Conservation (phyloP, 495 filamentous ascomycete species). For the Pseudomonodictys pantanalensis region DNA sequence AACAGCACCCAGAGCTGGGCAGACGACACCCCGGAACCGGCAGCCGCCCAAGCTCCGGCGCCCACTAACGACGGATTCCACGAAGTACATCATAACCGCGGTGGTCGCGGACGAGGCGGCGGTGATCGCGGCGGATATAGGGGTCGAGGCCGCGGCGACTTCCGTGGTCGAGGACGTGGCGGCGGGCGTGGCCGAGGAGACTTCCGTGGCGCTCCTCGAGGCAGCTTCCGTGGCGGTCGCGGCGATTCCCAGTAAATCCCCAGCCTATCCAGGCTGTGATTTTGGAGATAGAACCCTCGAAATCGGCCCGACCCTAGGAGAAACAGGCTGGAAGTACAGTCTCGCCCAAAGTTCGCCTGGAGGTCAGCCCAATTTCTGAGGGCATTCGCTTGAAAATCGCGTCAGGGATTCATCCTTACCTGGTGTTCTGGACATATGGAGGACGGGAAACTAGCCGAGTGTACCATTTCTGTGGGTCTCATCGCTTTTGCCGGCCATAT, state of each 20-base stretch:
- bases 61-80: conserved; percentile 64
- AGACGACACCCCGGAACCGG: conserved; percentile 49
- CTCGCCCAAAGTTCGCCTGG: no score
- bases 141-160: conserved; percentile 34
- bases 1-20: conserved; percentile 62
- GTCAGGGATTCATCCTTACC: no score
- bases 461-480: conserved; percentile 13
- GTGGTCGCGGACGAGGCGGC: conserved; percentile 41
- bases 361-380: no score
- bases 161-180: conserved; percentile 38
- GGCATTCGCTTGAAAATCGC: no score
- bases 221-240: conserved; percentile 29
- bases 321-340: no score
- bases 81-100: conserved; percentile 55
- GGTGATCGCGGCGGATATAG: conserved; percentile 32
- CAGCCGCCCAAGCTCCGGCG: conserved; percentile 37
- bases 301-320: no score
- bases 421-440: conserved; percentile 20
- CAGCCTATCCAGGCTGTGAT: no score
- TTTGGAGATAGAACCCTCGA: no score
- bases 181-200: conserved; percentile 51
- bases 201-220: conserved; percentile 27
- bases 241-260: conserved; percentile 15
- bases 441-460: conserved; percentile 22
- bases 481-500: conserved; percentile 20